Conservation (phyloP, 176 grass and related monocot species). For the Panicum miliaceum region DNA sequence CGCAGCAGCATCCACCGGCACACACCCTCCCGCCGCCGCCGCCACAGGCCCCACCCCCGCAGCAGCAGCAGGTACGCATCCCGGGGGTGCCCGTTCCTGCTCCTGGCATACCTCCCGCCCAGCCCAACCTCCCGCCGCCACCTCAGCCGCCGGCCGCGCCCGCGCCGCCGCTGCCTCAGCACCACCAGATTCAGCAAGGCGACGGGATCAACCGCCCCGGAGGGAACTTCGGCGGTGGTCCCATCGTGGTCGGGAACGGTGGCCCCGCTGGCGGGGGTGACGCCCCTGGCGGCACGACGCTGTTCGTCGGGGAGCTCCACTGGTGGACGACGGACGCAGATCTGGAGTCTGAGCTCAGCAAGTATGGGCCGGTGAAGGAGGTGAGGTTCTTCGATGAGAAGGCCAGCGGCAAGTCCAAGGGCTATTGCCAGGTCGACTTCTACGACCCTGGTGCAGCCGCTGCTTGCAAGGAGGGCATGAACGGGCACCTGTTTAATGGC, state of each 20-base stretch:
- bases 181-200: conserved; percentile 55
- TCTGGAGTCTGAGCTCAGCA: conserved; percentile 69
- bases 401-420: conserved; percentile 93
- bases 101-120: conserved; percentile 52
- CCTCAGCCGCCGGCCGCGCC: conserved; percentile 26
- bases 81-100: conserved; percentile 35
- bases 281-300: conserved; percentile 54
- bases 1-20: conserved; percentile 14
- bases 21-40: conserved; percentile 26
- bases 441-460: conserved; percentile 56
- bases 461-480: conserved; percentile 81
- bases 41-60: conserved; percentile 39
- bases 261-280: conserved; percentile 43
- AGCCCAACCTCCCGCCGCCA: conserved; percentile 45
- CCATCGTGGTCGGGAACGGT: conserved; percentile 48
- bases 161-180: conserved; percentile 40
- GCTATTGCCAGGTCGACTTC: conserved; percentile 82
- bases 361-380: conserved; percentile 85
- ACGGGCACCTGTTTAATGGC: conserved; percentile 71
- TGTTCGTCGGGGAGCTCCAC: conserved; percentile 89
- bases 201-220: conserved; percentile 79
- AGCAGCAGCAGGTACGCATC: conserved; percentile 64
- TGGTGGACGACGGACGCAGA: conserved; percentile 97
- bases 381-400: conserved; percentile 94
- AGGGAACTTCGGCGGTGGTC: conserved; percentile 39